These are phyloP conservation scores for Craterostigma plantagineum DNA, from an alignment of 257 asterid genomes.

Conservation along the genomic window DNA sequence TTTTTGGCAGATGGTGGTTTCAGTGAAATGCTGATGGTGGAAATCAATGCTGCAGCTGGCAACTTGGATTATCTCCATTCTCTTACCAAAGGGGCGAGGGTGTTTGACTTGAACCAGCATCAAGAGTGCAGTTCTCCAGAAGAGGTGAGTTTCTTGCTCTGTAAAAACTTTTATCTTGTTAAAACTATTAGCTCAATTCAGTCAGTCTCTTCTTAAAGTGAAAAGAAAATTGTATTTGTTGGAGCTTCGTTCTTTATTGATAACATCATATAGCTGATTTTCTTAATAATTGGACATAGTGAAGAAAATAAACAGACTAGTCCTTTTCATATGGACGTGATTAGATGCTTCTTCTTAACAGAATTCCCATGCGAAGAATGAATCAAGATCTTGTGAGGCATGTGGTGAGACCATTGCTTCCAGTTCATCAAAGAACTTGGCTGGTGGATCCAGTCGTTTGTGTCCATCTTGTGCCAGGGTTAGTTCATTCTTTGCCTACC, in stretches of 20 bases:
- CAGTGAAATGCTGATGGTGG: conserved; percentile 84
- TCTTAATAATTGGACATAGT: too few relatives aligned
- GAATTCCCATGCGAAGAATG: conserved; percentile 36
- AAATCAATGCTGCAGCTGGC: conserved; percentile 86
- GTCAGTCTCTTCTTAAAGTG: too few relatives aligned
- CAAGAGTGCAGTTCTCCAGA: conserved; percentile 35
- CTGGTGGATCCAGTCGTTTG: conserved; percentile 44
- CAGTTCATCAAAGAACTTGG: conserved; percentile 33
- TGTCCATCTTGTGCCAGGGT: conserved; percentile 92
- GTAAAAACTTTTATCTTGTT: too few relatives aligned
- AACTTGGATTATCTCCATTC: conserved; percentile 55
- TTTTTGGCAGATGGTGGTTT: conserved; percentile 80
- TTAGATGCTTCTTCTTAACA: conserved; percentile 12
- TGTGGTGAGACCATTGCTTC: conserved; percentile 51
- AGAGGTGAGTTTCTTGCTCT: conserved; percentile 20
- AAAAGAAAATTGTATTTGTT: too few relatives aligned
- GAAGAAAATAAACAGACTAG: too few relatives aligned
- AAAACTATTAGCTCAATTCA: too few relatives aligned
- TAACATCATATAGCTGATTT: too few relatives aligned
- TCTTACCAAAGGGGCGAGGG: conserved; percentile 51
- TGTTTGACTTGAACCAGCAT: conserved; percentile 40
- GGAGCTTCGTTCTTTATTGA: too few relatives aligned
- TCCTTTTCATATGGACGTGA: not conserved
- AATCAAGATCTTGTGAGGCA: conserved; percentile 54
- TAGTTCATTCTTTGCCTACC: conserved; percentile 19